Evolutionary conservation across 176 grass and related monocot genomes (phyloP).

Genomic region (Carex myosuroides): DNA sequence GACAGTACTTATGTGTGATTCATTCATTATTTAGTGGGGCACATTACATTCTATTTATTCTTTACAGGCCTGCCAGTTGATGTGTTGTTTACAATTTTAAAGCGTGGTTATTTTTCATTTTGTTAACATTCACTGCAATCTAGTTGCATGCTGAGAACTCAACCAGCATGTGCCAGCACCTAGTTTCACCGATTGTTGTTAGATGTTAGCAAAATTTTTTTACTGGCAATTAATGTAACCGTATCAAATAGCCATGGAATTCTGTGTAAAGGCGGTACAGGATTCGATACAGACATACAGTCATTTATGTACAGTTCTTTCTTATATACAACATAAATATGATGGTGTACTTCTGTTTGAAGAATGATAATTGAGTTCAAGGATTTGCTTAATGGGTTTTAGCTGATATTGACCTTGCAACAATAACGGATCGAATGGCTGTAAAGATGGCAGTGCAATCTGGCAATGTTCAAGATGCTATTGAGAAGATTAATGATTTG

Average conservation of each 20-base stretch:
- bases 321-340: neutral
- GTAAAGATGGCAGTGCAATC: conserved; percentile 84
- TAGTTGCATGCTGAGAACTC: neutral
- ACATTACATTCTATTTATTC: neutral
- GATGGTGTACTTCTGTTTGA: neutral
- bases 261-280: neutral
- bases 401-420: conserved; percentile 90
- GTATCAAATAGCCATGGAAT: neutral
- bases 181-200: neutral
- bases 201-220: neutral
- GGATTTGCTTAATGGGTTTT: conserved; percentile 25
- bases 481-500: conserved; percentile 95
- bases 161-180: neutral
- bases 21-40: neutral
- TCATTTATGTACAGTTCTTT: neutral
- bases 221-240: neutral
- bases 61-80: neutral
- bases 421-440: conserved; percentile 90
- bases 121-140: neutral
- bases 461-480: conserved; percentile 93
- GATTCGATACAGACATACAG: neutral
- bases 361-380: neutral
- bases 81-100: neutral
- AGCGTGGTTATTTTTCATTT: neutral
- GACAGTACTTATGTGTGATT: neutral